Evolutionary conservation across 345 rosid species (phyloP).

Genomic region (Arabidopsis suecica): DNA sequence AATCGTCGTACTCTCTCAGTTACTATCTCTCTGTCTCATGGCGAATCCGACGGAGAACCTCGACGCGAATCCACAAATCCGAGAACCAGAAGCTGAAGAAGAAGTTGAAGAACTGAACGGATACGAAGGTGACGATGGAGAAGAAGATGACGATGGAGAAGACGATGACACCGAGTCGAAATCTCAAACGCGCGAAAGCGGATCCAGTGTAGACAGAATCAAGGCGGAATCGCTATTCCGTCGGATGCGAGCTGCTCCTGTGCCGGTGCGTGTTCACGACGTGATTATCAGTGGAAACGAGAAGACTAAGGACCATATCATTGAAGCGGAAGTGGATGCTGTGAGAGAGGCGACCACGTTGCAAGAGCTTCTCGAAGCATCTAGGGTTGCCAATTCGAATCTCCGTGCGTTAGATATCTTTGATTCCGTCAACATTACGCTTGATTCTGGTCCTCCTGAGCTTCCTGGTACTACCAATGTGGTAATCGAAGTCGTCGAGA

Average conservation of each 20-base stretch:
- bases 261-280: constrained; percentile 85
- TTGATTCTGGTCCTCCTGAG: constrained; percentile 89
- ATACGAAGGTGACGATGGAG: constrained; percentile 47
- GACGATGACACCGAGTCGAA: constrained; percentile 40
- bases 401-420: constrained; percentile 74
- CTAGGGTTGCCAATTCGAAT: constrained; percentile 63
- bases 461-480: constrained; percentile 87
- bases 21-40: constrained; percentile 30
- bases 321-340: constrained; percentile 68
- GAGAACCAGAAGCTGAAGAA: constrained; percentile 23
- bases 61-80: constrained; percentile 29
- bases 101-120: constrained; percentile 35
- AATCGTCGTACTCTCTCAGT: constrained; percentile 10
- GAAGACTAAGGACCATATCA: constrained; percentile 77
- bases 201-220: constrained; percentile 41
- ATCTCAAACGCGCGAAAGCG: constrained; percentile 43
- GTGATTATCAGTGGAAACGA: constrained; percentile 77
- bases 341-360: constrained; percentile 65
- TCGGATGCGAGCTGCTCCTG: constrained; percentile 54
- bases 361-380: constrained; percentile 76
- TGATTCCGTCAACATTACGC: constrained; percentile 78
- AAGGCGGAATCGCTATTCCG: constrained; percentile 60
- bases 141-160: constrained; percentile 45
- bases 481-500: constrained; percentile 72
- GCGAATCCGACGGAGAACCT: constrained; percentile 33